These are phyloP conservation scores for Grammothele lineata DNA, from an alignment of 768 basidiomycete species.

Conservation along the genomic window DNA sequence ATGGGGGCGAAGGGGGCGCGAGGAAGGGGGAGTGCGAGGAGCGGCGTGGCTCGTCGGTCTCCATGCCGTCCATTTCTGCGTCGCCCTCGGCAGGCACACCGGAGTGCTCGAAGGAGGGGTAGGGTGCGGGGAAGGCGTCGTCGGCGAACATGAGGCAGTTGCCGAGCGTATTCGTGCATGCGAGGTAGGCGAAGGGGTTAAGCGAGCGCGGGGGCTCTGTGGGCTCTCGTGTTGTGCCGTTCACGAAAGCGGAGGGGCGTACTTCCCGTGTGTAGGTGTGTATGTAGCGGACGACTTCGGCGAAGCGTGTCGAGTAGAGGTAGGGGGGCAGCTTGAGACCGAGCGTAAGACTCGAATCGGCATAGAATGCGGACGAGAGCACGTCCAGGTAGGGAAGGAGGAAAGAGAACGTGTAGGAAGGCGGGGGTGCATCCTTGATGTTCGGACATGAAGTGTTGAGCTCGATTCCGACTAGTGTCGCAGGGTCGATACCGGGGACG, in stretches of 20 bases:
- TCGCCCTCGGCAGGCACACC: conserved; percentile 6
- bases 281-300: conserved; percentile 45
- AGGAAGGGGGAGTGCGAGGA: background rate
- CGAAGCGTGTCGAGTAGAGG: conserved; percentile 57
- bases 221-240: conserved; percentile 1
- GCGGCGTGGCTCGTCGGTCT: conserved; percentile 7
- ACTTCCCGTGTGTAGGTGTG: conserved; percentile 31
- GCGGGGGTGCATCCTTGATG: conserved; percentile 55
- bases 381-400: conserved; percentile 53
- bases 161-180: conserved; percentile 80
- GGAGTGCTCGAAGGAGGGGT: too few relatives aligned
- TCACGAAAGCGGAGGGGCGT: conserved; percentile 10
- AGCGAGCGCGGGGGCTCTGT: conserved; percentile 8
- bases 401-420: conserved; percentile 54
- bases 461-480: conserved; percentile 60
- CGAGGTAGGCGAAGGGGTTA: conserved; percentile 67
- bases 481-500: conserved; percentile 19
- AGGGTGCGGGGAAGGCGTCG: conserved; percentile 33
- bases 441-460: conserved; percentile 88
- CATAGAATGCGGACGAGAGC: conserved; percentile 43
- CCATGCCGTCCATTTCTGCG: background rate
- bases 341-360: conserved; percentile 54
- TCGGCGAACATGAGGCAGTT: conserved; percentile 60
- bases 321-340: conserved; percentile 83
- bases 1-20: conserved; percentile 2